These are phyloP conservation scores for Leucaena leucocephala DNA, from an alignment of 306 rosid species.

Conservation along the genomic window DNA sequence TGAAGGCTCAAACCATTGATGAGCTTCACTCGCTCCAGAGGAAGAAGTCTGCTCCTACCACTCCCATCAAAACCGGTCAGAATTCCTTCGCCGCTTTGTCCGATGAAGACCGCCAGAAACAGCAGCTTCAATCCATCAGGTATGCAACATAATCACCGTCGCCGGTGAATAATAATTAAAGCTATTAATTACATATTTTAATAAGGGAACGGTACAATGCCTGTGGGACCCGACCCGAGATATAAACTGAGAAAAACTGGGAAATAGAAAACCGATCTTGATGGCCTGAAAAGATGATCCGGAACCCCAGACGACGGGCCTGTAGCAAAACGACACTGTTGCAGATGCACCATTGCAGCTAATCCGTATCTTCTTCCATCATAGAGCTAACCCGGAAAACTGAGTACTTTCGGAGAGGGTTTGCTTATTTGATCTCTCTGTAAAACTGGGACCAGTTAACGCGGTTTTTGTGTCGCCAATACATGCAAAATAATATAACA, in stretches of 20 bases:
- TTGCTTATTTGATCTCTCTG: background rate
- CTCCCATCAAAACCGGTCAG: slow-evolving; percentile 54
- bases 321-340: slow-evolving; percentile 27
- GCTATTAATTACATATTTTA: background rate
- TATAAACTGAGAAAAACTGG: background rate
- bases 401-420: background rate
- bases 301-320: slow-evolving; percentile 32
- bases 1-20: slow-evolving; percentile 74
- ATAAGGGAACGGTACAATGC: background rate
- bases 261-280: background rate
- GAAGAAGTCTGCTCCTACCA: slow-evolving; percentile 73
- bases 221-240: background rate
- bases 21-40: slow-evolving; percentile 86
- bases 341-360: background rate
- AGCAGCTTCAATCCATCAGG: slow-evolving; percentile 90
- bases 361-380: background rate
- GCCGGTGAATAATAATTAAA: background rate
- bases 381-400: background rate
- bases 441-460: background rate
- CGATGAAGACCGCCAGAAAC: slow-evolving; percentile 65
- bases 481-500: too few relatives aligned
- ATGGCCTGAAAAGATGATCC: background rate
- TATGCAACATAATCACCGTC: background rate
- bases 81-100: slow-evolving; percentile 47
- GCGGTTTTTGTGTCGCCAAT: background rate